Conservation (phyloP, 768 basidiomycete genomes). For the Termitomyces bulborhizus region DNA sequence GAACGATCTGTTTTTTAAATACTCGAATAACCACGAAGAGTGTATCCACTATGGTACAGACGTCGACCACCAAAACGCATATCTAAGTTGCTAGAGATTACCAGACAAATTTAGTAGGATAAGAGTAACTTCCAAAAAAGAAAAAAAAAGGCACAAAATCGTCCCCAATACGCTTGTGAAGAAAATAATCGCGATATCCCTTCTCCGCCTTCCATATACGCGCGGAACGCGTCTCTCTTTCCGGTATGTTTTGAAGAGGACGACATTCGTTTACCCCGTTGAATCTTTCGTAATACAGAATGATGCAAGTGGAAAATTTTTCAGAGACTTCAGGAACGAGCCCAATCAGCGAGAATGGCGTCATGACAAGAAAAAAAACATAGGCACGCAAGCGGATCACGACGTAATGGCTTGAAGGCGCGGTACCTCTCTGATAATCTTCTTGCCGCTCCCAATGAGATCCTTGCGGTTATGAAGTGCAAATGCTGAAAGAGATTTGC, state of each 20-base stretch:
- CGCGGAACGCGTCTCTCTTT: neutral
- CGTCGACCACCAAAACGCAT: constrained; percentile 7
- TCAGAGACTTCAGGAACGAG: neutral
- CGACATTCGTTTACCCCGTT: neutral
- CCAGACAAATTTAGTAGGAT: constrained; percentile 11
- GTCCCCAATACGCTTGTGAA: constrained; percentile 11
- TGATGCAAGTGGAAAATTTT: constrained; percentile 3
- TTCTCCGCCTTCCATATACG: constrained; percentile 3
- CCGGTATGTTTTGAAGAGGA: constrained; percentile 2
- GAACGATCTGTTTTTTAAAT: neutral
- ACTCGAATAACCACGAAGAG: constrained; percentile 1
- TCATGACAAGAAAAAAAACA: neutral
- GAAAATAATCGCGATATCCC: constrained; percentile 10
- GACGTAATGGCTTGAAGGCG: constrained; percentile 17
- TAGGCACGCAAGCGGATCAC: constrained; percentile 13
- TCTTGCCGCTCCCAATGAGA: constrained; percentile 29
- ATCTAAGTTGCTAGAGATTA: constrained; percentile 13
- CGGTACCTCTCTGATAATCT: constrained; percentile 30
- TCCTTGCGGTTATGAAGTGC: constrained; percentile 38
- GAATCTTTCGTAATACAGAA: constrained; percentile 9
- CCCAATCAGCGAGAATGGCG: neutral
- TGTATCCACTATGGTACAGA: constrained; percentile 15
- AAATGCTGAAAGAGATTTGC: constrained; percentile 44
- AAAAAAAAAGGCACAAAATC: constrained; percentile 10
- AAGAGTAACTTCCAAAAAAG: constrained; percentile 10